A percentile compares a stretch with the other conserved stretches of the same genome.
Evolutionary conservation across 164 flowering plant genomes (phyloP).

Genomic region (Magnolia kwangsiensis): DNA sequence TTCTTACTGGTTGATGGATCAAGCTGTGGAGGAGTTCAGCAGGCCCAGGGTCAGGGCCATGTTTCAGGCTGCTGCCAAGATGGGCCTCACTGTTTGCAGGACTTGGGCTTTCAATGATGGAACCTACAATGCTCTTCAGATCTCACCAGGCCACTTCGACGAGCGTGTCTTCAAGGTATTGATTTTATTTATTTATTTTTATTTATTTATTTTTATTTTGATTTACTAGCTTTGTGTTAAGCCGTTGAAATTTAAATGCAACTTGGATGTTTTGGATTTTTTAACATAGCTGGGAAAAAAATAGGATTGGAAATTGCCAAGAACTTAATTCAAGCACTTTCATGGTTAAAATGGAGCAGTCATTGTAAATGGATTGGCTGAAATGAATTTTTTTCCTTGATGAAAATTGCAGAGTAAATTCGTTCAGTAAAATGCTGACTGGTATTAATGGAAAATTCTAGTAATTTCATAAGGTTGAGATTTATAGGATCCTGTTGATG

Average conservation of each 20-base stretch:
- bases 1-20: constrained; percentile 94
- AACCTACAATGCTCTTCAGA: constrained; percentile 80
- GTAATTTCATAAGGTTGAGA: not conserved
- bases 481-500: not conserved
- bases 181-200: not conserved
- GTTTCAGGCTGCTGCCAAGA: constrained; percentile 69
- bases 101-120: constrained; percentile 99
- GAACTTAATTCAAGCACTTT: not conserved
- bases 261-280: not conserved
- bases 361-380: not conserved
- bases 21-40: constrained; percentile 58
- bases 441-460: not conserved
- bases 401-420: not conserved
- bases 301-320: not conserved
- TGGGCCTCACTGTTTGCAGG: constrained; percentile 95
- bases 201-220: too few relatives aligned
- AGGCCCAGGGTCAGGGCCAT: constrained; percentile 58
- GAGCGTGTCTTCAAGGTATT: constrained; percentile 78
- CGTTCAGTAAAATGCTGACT: not conserved
- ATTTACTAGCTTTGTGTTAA: not conserved
- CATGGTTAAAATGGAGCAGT: not conserved
- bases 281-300: not conserved
- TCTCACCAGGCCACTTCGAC: constrained; percentile 72
- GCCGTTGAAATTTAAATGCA: not conserved
- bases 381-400: not conserved